Evolutionary conservation across 495 filamentous ascomycete species (phyloP).

Genomic region (Chaetomium tenue): DNA sequence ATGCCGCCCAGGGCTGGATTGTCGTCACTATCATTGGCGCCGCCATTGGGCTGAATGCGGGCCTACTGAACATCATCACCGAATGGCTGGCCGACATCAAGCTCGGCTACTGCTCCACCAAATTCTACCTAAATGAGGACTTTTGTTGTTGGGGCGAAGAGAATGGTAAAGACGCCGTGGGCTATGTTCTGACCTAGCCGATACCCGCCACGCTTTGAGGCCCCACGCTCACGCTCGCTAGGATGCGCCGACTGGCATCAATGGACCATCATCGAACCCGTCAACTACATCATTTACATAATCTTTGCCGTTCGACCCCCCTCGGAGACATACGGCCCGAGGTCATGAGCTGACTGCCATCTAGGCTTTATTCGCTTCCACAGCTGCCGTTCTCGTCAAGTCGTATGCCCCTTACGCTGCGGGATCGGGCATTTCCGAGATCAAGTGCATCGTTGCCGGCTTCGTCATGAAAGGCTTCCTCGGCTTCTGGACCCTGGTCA

Average conservation of each 20-base stretch:
- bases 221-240: conserved; percentile 39
- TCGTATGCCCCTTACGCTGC: conserved; percentile 95
- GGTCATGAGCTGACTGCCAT: conserved; percentile 20
- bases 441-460: conserved; percentile 99
- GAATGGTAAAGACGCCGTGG: conserved; percentile 54
- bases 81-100: conserved; percentile 98
- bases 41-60: conserved; percentile 90
- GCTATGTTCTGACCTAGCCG: no score
- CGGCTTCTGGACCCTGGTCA: conserved; percentile 85
- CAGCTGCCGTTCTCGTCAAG: conserved; percentile 82
- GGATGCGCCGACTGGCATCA: conserved; percentile 86
- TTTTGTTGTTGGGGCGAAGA: conserved; percentile 99
- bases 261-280: conserved; percentile 74
- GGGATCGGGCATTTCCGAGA: conserved; percentile 96
- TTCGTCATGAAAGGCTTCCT: conserved; percentile 99
- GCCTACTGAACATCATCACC: conserved; percentile 90
- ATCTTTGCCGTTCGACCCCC: conserved; percentile 68
- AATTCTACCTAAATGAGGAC: conserved; percentile 95
- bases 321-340: neutral
- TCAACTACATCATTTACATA: conserved; percentile 90
- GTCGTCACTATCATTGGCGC: conserved; percentile 92
- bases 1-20: conserved; percentile 97
- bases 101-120: conserved; percentile 87
- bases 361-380: conserved; percentile 76
- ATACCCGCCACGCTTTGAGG: neutral